Evolutionary conservation across 2,329 filamentous ascomycete species (phyloP).

Genomic region (Fusarium decemcellulare): DNA sequence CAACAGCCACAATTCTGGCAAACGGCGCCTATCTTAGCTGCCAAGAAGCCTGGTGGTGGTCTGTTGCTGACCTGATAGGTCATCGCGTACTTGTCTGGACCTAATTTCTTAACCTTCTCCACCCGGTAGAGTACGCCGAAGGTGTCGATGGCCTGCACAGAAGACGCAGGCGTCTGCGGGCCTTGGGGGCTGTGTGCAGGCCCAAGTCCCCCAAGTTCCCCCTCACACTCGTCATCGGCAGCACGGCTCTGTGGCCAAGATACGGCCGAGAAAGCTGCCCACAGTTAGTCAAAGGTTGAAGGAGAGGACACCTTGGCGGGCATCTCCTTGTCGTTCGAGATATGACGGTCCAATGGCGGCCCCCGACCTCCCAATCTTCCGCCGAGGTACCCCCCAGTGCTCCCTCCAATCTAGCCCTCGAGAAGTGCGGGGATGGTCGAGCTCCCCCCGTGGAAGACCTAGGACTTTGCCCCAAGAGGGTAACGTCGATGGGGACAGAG

Average conservation of each 20-base stretch:
- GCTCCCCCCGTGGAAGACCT: constrained; percentile 17
- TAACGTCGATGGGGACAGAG: constrained; percentile 24
- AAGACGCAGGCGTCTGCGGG: constrained; percentile 31
- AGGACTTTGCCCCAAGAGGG: constrained; percentile 4
- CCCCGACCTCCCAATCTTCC: constrained; percentile 6
- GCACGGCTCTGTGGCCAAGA: constrained; percentile 33
- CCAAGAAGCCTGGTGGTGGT: constrained; percentile 34
- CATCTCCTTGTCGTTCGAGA: constrained; percentile 17
- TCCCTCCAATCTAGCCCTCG: constrained; percentile 31
- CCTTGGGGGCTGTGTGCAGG: constrained; percentile 44
- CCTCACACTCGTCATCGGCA: constrained; percentile 32
- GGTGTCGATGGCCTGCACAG: constrained; percentile 25
- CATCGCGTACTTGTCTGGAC: constrained; percentile 30
- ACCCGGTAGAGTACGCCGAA: constrained; percentile 33
- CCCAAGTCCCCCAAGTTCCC: constrained; percentile 20
- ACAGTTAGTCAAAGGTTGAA: constrained; percentile 32
- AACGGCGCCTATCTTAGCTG: constrained; percentile 39
- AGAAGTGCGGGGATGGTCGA: constrained; percentile 41
- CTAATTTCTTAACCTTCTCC: constrained; percentile 29
- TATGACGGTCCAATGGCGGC: constrained; percentile 35
- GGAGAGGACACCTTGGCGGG: constrained; percentile 25
- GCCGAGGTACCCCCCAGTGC: constrained; percentile 11
- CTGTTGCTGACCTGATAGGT: constrained; percentile 40
- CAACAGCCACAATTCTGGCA: constrained; percentile 43
- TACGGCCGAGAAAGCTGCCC: constrained; percentile 31